Evolutionary conservation across 345 rosid genomes (phyloP), one percentile per base, ranked within the genome.

Genomic region (Moricandia moricandioides): DNA sequence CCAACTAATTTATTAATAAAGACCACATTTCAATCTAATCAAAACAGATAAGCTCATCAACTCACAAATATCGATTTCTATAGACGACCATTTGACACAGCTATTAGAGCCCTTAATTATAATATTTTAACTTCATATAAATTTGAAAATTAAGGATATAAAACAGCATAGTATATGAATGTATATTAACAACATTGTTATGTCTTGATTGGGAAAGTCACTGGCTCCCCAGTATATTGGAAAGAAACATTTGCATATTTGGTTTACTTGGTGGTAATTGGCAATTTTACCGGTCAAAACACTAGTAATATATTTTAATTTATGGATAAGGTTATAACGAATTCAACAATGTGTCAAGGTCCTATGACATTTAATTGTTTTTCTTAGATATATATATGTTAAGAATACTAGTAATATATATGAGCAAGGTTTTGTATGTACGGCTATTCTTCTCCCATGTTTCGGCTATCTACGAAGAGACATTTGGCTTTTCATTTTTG

Each of bases 401-500:
- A 21, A 21, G 24, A 21, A 39, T 7, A 14, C 64, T 60, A 18
- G 10, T 13, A 13, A 43, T 5, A 37, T 10, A 39, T 39, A 39
- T 39, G 31, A 29, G 31, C 31, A 3, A 7, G 21, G 24, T 8
- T 27, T 55, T 33, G 33, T 55, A 60, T 47, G 31, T 21, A 31
- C 11, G 71, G 55, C 75, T 62, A 64, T 77, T 65, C 61, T 77
- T 70, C 76, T 71, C 72, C 76, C 77, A 78, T 27, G 63, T 65
- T 71, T 59, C 45, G 68, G 80, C 62, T 71, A 13, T 34, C 18
- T 66, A 59, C 67, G 72, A 78, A 78, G 73, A 72, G 81, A 66
- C 81, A 71, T 45, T 70, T 78, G 81, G 77, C 81, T 72, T 78
- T 78, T 72, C 73, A 78, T 64, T 70, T 70, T 72, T 59, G 52